Conservation (phyloP, 1,284 basidiomycete species). For the Fomes fomentarius region DNA sequence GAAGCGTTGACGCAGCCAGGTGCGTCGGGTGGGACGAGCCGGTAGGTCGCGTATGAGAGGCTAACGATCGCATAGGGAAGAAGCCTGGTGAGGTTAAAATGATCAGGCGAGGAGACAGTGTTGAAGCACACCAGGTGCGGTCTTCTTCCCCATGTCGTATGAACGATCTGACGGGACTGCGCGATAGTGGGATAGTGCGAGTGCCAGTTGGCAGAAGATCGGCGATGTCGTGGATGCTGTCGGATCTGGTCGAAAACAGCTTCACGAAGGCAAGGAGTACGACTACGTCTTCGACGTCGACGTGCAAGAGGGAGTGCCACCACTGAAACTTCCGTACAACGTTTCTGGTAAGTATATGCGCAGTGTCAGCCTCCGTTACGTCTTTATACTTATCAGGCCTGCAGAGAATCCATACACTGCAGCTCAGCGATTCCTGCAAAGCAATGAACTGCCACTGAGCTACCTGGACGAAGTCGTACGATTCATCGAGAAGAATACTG, state of each 20-base stretch:
- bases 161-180: constrained; percentile 1
- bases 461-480: constrained; percentile 92
- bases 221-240: constrained; percentile 97
- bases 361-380: no score
- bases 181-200: constrained; percentile 76
- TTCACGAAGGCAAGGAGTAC: constrained; percentile 92
- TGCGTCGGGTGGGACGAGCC: constrained; percentile 36
- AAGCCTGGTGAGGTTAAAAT: constrained; percentile 94
- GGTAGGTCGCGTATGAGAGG: constrained; percentile 5
- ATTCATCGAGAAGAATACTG: constrained; percentile 94
- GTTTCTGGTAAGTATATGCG: constrained; percentile 64
- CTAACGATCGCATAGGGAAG: constrained; percentile 57
- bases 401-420: constrained; percentile 92
- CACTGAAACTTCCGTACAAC: constrained; percentile 95
- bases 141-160: no score
- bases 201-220: constrained; percentile 85
- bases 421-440: constrained; percentile 87
- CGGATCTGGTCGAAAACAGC: constrained; percentile 84
- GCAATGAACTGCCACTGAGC: constrained; percentile 80
- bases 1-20: constrained; percentile 80
- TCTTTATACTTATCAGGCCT: background rate
- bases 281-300: constrained; percentile 99
- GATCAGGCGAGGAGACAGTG: constrained; percentile 77
- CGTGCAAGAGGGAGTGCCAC: constrained; percentile 89
- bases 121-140: constrained; percentile 86